Evolutionary conservation across 2,329 filamentous ascomycete genomes (phyloP).

Genomic region (Ustilaginoidea virens): DNA sequence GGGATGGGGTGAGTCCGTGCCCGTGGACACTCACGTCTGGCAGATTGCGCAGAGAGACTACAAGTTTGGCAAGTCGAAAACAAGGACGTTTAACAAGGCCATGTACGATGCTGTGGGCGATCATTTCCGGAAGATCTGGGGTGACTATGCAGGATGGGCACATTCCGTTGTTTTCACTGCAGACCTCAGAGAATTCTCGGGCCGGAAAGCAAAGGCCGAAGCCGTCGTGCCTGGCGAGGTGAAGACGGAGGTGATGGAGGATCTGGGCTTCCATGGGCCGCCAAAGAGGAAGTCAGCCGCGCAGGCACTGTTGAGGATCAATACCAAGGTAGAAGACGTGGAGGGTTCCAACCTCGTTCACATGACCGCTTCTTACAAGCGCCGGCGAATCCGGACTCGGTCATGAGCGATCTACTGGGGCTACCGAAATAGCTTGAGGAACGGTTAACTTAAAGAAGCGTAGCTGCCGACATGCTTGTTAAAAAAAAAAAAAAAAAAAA

Average conservation of each 20-base stretch:
- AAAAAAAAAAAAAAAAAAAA: too few relatives aligned
- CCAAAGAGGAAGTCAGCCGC: slow-evolving; percentile 11
- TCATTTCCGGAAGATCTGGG: slow-evolving; percentile 82
- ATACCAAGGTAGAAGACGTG: slow-evolving; percentile 10
- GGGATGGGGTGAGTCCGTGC: slow-evolving; percentile 89
- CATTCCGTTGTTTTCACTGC: slow-evolving; percentile 95
- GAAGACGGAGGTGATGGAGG: slow-evolving; percentile 6
- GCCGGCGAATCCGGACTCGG: slow-evolving; percentile 11
- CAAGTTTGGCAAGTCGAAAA: slow-evolving; percentile 74
- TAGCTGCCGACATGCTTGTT: too few relatives aligned
- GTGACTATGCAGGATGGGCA: slow-evolving; percentile 88
- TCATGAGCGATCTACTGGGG: neutral
- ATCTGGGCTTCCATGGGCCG: slow-evolving; percentile 12
- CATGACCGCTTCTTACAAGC: slow-evolving; percentile 13
- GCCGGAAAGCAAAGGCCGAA: slow-evolving; percentile 25
- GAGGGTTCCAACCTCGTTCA: slow-evolving; percentile 9
- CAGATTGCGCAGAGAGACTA: slow-evolving; percentile 96
- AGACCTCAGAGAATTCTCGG: slow-evolving; percentile 73
- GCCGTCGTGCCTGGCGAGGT: neutral
- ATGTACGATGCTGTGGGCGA: slow-evolving; percentile 85
- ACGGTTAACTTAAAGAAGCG: too few relatives aligned
- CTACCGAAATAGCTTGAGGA: too few relatives aligned
- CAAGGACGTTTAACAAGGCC: slow-evolving; percentile 69
- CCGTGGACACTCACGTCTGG: slow-evolving; percentile 97
- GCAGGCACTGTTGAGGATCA: slow-evolving; percentile 6